A percentile compares a stretch with the other conserved stretches of the same genome.
These are phyloP conservation scores for Clitocybe nebularis DNA, from an alignment of 1,284 basidiomycete species.

Conservation along the genomic window DNA sequence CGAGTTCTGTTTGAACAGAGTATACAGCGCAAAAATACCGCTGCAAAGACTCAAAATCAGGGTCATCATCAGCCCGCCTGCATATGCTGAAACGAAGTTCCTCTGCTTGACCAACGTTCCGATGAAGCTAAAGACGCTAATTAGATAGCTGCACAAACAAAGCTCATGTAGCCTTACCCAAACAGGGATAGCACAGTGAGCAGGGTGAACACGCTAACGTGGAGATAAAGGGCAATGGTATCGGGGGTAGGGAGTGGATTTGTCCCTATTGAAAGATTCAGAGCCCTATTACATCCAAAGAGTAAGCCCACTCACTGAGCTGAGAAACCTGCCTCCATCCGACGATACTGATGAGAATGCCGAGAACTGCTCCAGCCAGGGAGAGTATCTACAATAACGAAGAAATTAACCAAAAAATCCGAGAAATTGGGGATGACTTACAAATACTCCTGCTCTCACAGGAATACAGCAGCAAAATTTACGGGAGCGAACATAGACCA, in stretches of 20 bases:
- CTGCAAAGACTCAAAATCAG: conserved; percentile 43
- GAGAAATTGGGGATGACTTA: conserved; percentile 34
- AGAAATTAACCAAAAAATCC: too few species aligned
- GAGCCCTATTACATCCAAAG: neutral
- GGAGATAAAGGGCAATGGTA: conserved; percentile 42
- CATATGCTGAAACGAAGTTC: conserved; percentile 45
- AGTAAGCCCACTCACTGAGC: conserved; percentile 25
- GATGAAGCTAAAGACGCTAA: conserved; percentile 36
- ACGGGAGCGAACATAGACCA: conserved; percentile 37
- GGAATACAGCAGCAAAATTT: conserved; percentile 61
- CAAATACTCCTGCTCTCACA: conserved; percentile 56
- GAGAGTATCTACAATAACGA: conserved; percentile 46
- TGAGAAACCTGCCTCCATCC: conserved; percentile 41
- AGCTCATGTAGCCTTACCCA: conserved; percentile 46
- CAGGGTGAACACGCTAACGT: conserved; percentile 42
- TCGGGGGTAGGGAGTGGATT: conserved; percentile 31
- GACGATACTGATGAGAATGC: conserved; percentile 36
- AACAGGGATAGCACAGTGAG: conserved; percentile 46
- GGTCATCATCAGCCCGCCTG: conserved; percentile 39
- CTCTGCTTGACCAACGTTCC: conserved; percentile 44
- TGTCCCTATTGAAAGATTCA: conserved; percentile 16
- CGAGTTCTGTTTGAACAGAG: conserved; percentile 38
- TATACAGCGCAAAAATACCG: conserved; percentile 42
- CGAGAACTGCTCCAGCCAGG: conserved; percentile 37
- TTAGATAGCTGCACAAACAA: conserved; percentile 1